Evolutionary conservation across 176 grass and related monocot species (phyloP).

Genomic region (Neostapfia colusana): DNA sequence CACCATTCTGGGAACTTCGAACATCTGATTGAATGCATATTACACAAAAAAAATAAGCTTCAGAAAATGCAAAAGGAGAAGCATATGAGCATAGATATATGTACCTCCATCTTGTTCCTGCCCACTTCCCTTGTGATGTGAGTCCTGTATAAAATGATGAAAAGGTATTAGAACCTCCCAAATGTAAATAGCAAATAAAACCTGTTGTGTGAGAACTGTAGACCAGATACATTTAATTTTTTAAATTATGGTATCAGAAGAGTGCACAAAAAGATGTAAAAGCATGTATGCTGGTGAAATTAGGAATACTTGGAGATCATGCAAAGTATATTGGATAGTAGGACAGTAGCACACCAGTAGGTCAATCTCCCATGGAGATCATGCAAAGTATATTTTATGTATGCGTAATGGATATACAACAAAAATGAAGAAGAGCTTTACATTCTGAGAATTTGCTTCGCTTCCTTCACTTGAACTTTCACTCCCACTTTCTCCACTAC

Average conservation of each 20-base stretch:
- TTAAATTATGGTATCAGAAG: not conserved
- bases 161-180: constrained; percentile 27
- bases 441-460: constrained; percentile 86
- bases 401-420: not conserved
- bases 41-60: constrained; percentile 25
- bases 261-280: not conserved
- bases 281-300: constrained; percentile 4
- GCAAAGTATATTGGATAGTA: not conserved
- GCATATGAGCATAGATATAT: constrained; percentile 20
- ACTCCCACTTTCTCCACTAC: constrained; percentile 81
- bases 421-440: constrained; percentile 43
- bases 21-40: constrained; percentile 41
- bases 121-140: constrained; percentile 65
- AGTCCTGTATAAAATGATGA: constrained; percentile 43
- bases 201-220: not conserved
- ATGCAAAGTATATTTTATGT: not conserved
- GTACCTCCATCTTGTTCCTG: constrained; percentile 76
- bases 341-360: not conserved
- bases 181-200: constrained; percentile 21
- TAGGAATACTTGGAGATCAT: not conserved
- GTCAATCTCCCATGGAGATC: not conserved
- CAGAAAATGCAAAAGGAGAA: constrained; percentile 30
- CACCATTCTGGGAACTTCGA: constrained; percentile 70
- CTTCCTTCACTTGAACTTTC: constrained; percentile 88
- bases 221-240: not conserved